These are phyloP conservation scores for Vigna mungo DNA, from an alignment of 306 rosid species.

Conservation along the genomic window DNA sequence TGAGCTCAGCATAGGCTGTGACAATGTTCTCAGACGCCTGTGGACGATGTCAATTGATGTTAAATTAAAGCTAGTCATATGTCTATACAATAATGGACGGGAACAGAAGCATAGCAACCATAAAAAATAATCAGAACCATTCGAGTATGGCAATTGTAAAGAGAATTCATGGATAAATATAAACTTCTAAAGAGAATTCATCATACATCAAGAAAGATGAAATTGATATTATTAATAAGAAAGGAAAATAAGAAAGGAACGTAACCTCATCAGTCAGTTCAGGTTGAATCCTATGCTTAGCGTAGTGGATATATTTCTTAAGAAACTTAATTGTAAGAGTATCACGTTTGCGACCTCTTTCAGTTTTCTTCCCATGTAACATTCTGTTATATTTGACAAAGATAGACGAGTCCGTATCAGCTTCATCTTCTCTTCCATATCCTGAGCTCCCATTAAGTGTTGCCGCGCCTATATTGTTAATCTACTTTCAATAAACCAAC, in stretches of 20 bases:
- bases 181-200: not conserved
- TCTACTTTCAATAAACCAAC: slow-evolving; percentile 28
- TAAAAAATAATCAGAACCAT: slow-evolving; percentile 16
- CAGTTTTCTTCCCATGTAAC: slow-evolving; percentile 86
- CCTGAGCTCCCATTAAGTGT: slow-evolving; percentile 68
- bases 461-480: slow-evolving; percentile 66
- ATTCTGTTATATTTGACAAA: slow-evolving; percentile 90
- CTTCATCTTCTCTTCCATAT: slow-evolving; percentile 93
- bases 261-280: slow-evolving; percentile 93
- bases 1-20: slow-evolving; percentile 92
- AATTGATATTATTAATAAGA: slow-evolving; percentile 16
- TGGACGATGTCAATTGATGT: slow-evolving; percentile 23
- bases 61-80: slow-evolving; percentile 31
- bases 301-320: slow-evolving; percentile 95
- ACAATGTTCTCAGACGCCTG: slow-evolving; percentile 98
- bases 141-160: slow-evolving; percentile 27
- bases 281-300: slow-evolving; percentile 98
- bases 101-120: slow-evolving; percentile 28
- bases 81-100: slow-evolving; percentile 10
- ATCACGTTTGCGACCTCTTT: slow-evolving; percentile 76
- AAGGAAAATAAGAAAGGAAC: slow-evolving; percentile 21
- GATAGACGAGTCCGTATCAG: slow-evolving; percentile 73
- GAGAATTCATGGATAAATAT: not conserved
- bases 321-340: slow-evolving; percentile 93
- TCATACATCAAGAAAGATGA: slow-evolving; percentile 19